A percentile compares a stretch with the other conserved stretches of the same genome.
These are phyloP conservation scores for Stentor coeruleus DNA, from an alignment of 73 alveolate genomes.

Conservation along the genomic window DNA sequence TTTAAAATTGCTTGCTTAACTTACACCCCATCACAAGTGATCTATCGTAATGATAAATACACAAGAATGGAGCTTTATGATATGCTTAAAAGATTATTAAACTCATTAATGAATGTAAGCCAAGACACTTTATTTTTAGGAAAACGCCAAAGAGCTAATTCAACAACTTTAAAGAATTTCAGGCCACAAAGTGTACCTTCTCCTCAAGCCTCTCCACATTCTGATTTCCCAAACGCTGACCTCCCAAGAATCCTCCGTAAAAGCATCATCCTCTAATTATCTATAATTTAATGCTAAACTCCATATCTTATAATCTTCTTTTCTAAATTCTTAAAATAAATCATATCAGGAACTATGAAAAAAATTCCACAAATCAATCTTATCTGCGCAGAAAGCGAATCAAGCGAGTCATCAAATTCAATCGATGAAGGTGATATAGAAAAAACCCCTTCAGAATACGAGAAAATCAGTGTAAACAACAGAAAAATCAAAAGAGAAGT, in stretches of 20 bases:
- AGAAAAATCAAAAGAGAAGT: background rate
- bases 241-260: background rate
- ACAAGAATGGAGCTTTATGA: constrained; percentile 28
- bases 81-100: background rate
- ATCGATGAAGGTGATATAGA: no score
- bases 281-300: no score
- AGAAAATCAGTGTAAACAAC: no score
- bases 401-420: no score
- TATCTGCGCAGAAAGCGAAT: no score
- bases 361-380: no score
- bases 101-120: background rate
- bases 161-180: background rate
- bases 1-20: constrained; percentile 52
- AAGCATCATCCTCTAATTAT: background rate
- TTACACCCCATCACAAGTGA: constrained; percentile 33
- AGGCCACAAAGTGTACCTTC: background rate
- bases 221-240: background rate
- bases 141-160: background rate
- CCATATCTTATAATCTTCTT: no score
- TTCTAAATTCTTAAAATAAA: no score
- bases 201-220: background rate
- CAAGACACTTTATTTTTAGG: background rate
- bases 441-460: no score
- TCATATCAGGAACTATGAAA: no score
- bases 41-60: constrained; percentile 10